Evolutionary conservation across 2,329 filamentous ascomycete genomes (phyloP).

Genomic region (Erysiphe pulchra): DNA sequence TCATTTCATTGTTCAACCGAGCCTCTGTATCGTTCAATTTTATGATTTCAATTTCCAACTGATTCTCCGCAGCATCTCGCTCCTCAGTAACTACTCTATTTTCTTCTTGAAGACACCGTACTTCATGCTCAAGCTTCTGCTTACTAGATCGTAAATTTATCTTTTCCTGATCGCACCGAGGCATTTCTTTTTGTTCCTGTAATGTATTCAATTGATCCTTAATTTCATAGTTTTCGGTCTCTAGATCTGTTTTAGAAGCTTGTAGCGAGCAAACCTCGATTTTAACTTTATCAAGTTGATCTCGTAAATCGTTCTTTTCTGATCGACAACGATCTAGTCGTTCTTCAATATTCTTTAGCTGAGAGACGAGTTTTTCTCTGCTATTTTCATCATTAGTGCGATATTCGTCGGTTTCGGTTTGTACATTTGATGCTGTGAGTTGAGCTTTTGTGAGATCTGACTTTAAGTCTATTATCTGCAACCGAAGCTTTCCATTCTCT

Average conservation of each 20-base stretch:
- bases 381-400: constrained; percentile 13
- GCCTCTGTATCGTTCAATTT: constrained; percentile 40
- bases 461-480: constrained; percentile 17
- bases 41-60: constrained; percentile 39
- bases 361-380: constrained; percentile 26
- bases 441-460: constrained; percentile 12
- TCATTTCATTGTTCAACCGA: constrained; percentile 28
- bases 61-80: constrained; percentile 31
- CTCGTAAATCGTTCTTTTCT: constrained; percentile 38
- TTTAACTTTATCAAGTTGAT: constrained; percentile 31
- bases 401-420: constrained; percentile 11
- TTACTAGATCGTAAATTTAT: constrained; percentile 41
- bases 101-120: constrained; percentile 38
- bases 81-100: constrained; percentile 29
- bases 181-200: constrained; percentile 30
- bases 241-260: constrained; percentile 27
- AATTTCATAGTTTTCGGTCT: constrained; percentile 41
- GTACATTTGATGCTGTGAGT: constrained; percentile 8
- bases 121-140: constrained; percentile 39
- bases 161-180: constrained; percentile 40
- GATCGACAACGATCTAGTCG: constrained; percentile 28
- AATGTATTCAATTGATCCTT: constrained; percentile 30
- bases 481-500: constrained; percentile 16
- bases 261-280: constrained; percentile 33
- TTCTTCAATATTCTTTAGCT: constrained; percentile 29